These are phyloP conservation scores for Rehmannia glutinosa DNA, from an alignment of 257 asterid species.

Conservation along the genomic window DNA sequence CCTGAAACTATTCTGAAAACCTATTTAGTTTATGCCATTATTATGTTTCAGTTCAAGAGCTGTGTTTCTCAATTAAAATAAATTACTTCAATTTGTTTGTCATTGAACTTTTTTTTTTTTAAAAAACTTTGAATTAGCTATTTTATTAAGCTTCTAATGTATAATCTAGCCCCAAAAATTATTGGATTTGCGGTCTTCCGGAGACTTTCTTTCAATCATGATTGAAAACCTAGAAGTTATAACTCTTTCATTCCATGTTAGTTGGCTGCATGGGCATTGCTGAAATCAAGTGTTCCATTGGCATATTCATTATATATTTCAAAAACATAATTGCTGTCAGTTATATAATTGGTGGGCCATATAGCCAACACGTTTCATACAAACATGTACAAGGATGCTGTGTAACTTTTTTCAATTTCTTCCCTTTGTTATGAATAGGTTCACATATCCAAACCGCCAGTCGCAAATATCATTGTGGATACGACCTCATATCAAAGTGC, in stretches of 20 bases:
- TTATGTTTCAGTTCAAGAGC: slow-evolving; percentile 4
- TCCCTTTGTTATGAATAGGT: slow-evolving; percentile 44
- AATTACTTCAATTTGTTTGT: not conserved
- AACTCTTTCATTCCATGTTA: not conserved
- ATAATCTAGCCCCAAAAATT: not conserved
- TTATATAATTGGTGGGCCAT: slow-evolving; percentile 3
- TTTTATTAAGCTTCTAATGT: not conserved
- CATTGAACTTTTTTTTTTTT: not conserved
- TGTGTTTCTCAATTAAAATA: not conserved
- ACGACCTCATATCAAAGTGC: slow-evolving; percentile 82
- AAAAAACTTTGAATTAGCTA: not conserved
- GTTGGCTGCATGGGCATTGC: not conserved
- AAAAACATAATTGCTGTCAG: slow-evolving; percentile 8
- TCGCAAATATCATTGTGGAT: slow-evolving; percentile 91
- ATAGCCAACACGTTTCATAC: not conserved
- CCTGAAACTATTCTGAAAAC: slow-evolving; percentile 1
- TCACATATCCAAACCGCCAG: slow-evolving; percentile 60
- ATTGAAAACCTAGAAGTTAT: slow-evolving; percentile 10
- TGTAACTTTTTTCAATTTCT: not conserved
- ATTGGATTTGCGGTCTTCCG: slow-evolving; percentile 8
- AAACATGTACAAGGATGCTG: not conserved
- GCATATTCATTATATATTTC: slow-evolving; percentile 5
- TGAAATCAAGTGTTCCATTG: not conserved
- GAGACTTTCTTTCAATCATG: not conserved
- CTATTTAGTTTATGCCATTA: slow-evolving; percentile 2